Evolutionary conservation across 176 grass and related monocot species (phyloP).

Genomic region (Aegilops speltoides): DNA sequence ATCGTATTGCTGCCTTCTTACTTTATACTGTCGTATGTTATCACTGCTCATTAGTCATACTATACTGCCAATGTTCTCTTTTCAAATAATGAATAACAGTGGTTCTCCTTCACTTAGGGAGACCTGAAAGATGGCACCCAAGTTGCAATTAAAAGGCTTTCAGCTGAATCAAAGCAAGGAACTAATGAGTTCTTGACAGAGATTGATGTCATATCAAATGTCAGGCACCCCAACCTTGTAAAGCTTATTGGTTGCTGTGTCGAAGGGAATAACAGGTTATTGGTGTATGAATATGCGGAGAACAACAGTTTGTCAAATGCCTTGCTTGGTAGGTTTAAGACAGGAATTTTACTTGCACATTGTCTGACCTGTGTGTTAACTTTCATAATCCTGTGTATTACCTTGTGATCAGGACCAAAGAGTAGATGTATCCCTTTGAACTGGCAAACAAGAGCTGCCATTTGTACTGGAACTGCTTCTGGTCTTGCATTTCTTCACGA

Average conservation of each 20-base stretch:
- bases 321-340: slow-evolving; percentile 53
- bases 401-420: slow-evolving; percentile 46
- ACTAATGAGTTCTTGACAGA: slow-evolving; percentile 61
- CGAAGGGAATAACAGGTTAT: slow-evolving; percentile 41
- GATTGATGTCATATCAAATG: slow-evolving; percentile 61
- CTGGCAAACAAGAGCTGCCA: slow-evolving; percentile 56
- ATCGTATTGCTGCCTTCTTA: not conserved
- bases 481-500: slow-evolving; percentile 74
- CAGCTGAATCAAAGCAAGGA: slow-evolving; percentile 69
- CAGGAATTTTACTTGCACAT: slow-evolving; percentile 8
- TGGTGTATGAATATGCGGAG: slow-evolving; percentile 59
- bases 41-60: not conserved
- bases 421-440: slow-evolving; percentile 53
- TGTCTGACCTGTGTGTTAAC: slow-evolving; percentile 12
- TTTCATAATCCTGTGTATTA: slow-evolving; percentile 16
- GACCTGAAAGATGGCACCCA: slow-evolving; percentile 49
- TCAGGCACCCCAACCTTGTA: slow-evolving; percentile 77
- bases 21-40: slow-evolving; percentile 4
- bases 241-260: slow-evolving; percentile 61
- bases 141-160: slow-evolving; percentile 68
- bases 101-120: slow-evolving; percentile 32
- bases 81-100: slow-evolving; percentile 19
- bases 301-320: slow-evolving; percentile 65
- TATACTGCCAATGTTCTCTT: slow-evolving; percentile 16
- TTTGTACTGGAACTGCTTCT: slow-evolving; percentile 62